Conservation (phyloP, 139 green algal genomes). For the Trebouxia sp. region DNA sequence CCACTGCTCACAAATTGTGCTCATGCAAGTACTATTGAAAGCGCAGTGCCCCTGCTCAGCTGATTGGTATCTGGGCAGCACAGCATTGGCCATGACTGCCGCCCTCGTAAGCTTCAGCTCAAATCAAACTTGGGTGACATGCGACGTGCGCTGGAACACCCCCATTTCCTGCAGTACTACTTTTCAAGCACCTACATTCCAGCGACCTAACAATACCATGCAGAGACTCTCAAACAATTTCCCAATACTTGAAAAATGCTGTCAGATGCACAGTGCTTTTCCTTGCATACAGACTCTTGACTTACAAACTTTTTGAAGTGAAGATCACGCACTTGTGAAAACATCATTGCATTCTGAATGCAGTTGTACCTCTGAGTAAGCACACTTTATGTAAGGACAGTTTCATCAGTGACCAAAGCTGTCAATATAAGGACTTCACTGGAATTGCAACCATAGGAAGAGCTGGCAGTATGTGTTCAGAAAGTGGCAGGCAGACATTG, state of each 20-base stretch:
- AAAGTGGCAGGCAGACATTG: neutral
- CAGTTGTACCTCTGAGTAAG: neutral
- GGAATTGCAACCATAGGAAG: neutral
- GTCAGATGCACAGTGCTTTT: too few species aligned
- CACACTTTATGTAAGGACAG: neutral
- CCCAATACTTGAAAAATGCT: too few species aligned
- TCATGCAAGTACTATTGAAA: too few species aligned
- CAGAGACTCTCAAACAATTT: neutral
- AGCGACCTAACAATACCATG: neutral
- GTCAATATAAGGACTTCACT: neutral
- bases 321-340: too few species aligned
- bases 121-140: constrained; percentile 13
- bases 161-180: constrained; percentile 2
- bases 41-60: too few species aligned
- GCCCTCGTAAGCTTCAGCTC: constrained; percentile 19
- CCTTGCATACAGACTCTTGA: too few species aligned
- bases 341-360: too few species aligned
- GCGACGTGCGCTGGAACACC: constrained; percentile 9
- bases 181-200: constrained; percentile 11
- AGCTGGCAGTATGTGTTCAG: neutral
- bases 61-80: constrained; percentile 27
- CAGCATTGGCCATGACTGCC: neutral
- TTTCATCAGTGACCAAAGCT: neutral
- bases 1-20: too few species aligned
- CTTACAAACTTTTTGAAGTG: too few species aligned